Base-by-base conservation (phyloP, 1,284 basidiomycete species). In the Ganoderma lucidum region DNA sequence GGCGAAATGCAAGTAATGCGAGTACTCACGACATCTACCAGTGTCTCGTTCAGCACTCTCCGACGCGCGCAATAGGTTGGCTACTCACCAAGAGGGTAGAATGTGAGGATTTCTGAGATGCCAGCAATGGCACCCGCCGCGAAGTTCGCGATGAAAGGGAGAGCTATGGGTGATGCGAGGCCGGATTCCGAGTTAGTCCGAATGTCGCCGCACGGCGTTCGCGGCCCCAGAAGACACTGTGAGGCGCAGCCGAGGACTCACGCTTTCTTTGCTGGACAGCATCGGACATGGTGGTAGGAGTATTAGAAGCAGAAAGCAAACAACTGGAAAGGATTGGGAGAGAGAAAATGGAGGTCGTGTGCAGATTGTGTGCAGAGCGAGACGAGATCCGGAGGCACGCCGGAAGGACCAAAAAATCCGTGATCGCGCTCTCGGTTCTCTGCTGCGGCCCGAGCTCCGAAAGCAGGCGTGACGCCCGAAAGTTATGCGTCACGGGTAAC, bases 1-100 rank as follows among this genome's bases (percentile, higher is more conserved):
- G 19, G 78, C 75, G 67, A 79, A 65, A 23, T 44, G 78, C 69
- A 55, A 75, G 70, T 68, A 66, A 5, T 48, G 28, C 37, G 28
- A 37, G 60, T 32, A 79, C 78, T 75, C 74, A 82, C 80, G 65
- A 78, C 78, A 80, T 81, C 78, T 80, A 68, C 45, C 58, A 28
- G 55, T 45, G 39, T 39, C 56, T 28, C 35, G 39, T 28, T 60
- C 59, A 60, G 39, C 37, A 42, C 39, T 42, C 14, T 1, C 6
- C 3, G 8, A n/a, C 19, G 8, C 14, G 12, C 6, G 41, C 63
- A 39, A 62, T 6, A n/a, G 44, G 23, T 58, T 17, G 45, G 70
- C 23, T 23, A 78, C 92, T 78, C 78, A 96, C 94, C 96, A 72
- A 97, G 92, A 69, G 96, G 96, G 76, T 97, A 96, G 76, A 98